phyloP scores from a whole-genome alignment of 2,329 filamentous ascomycete species.

The Fusarium globosum region DNA sequence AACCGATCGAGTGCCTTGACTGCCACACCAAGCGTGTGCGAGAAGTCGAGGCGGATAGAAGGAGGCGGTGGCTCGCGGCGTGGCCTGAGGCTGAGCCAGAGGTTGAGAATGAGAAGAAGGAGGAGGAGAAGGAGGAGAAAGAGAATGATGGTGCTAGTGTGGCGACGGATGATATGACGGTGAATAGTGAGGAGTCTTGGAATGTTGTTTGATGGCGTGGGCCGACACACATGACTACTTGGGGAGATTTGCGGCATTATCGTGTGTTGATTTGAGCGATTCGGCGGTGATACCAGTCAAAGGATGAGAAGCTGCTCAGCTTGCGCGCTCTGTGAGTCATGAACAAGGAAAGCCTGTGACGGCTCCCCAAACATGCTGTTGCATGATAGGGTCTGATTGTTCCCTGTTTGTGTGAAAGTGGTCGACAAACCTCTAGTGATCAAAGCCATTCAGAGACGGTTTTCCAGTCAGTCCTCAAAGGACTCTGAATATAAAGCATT shows the following conservation, averaged over 20 bases:
- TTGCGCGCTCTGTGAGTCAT: no score
- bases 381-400: no score
- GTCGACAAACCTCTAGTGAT: not conserved
- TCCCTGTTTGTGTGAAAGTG: rapidly evolving
- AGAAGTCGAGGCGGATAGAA: not conserved
- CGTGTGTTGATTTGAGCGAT: no score
- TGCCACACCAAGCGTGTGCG: not conserved
- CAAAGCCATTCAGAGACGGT: not conserved
- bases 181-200: not conserved
- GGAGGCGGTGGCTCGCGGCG: not conserved
- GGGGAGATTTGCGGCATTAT: rapidly evolving
- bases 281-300: no score
- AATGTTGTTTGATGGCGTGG: not conserved
- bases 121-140: not conserved
- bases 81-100: not conserved
- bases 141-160: not conserved
- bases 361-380: not conserved
- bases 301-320: not conserved
- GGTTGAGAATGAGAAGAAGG: not conserved
- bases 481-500: not conserved
- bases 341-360: not conserved
- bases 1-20: not conserved
- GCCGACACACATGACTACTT: no score
- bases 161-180: not conserved
- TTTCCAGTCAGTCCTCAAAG: rapidly evolving